Conservation (phyloP, 176 grass and related monocot genomes). For the Cenchrus fungigraminus region DNA sequence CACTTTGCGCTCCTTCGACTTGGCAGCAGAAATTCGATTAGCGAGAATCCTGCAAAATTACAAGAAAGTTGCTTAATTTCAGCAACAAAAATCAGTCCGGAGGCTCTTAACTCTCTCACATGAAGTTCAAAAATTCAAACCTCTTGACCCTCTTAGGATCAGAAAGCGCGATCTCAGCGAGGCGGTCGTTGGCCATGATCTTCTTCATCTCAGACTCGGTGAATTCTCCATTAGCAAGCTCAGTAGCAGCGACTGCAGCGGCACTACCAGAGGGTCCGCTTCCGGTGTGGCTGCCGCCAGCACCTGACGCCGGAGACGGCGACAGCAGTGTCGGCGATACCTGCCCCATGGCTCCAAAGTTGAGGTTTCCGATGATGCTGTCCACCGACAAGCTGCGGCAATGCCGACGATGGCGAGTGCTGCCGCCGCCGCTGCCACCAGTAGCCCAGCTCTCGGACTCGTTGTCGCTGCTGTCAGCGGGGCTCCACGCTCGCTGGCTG, state of each 20-base stretch:
- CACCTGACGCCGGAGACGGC: conserved; percentile 3
- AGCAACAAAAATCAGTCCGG: not conserved
- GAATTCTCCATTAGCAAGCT: conserved; percentile 62
- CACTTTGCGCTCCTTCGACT: conserved; percentile 90
- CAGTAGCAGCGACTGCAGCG: conserved; percentile 37
- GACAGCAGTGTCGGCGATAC: conserved; percentile 50
- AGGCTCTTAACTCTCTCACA: not conserved
- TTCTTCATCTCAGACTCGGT: conserved; percentile 73
- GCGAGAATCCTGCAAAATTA: conserved; percentile 68
- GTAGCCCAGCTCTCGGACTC: conserved; percentile 61
- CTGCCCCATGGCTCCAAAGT: conserved; percentile 40
- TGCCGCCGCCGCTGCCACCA: not conserved
- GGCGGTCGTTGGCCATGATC: conserved; percentile 69
- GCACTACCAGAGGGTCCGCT: conserved; percentile 43
- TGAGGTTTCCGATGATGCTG: conserved; percentile 62
- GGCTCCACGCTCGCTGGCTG: conserved; percentile 35
- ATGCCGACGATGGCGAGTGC: conserved; percentile 43
- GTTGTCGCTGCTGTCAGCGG: conserved; percentile 66
- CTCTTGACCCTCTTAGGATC: conserved; percentile 95
- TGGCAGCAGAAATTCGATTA: conserved; percentile 72
- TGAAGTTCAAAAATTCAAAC: conserved; percentile 46
- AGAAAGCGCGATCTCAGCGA: conserved; percentile 57
- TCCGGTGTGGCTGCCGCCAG: conserved; percentile 4
- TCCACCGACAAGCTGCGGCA: conserved; percentile 75
- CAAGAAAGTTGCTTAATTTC: conserved; percentile 11